These are phyloP conservation scores for Xylaria sp. DNA, from an alignment of 2,329 filamentous ascomycete genomes.

Conservation along the genomic window DNA sequence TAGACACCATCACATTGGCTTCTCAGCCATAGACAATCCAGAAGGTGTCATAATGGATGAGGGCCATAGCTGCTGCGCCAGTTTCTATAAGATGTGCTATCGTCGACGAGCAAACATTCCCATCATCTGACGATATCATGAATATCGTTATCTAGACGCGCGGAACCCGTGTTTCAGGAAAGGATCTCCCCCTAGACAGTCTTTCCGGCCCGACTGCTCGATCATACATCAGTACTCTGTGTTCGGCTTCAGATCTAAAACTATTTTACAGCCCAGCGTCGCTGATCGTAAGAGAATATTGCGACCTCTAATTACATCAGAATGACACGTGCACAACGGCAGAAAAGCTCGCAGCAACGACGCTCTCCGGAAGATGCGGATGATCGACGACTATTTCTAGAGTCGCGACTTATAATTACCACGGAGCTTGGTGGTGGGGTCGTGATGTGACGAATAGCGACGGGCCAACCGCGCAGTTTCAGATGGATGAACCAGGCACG, in stretches of 20 bases:
- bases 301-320: not conserved
- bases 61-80: not conserved
- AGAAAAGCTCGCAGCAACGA: not conserved
- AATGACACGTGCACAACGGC: not conserved
- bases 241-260: not conserved
- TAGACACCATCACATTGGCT: not conserved
- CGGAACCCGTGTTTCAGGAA: slow-evolving; percentile 25
- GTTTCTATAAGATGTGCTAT: not conserved
- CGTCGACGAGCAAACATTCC: not conserved
- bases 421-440: slow-evolving; percentile 15
- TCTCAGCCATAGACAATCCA: not conserved
- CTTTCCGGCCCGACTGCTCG: not conserved
- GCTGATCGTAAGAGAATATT: not conserved
- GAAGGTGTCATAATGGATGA: not conserved
- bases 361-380: not conserved
- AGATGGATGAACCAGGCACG: slow-evolving; percentile 21
- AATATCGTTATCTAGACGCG: slow-evolving; percentile 8
- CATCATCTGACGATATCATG: slow-evolving; percentile 6
- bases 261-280: not conserved
- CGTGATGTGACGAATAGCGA: slow-evolving; percentile 9
- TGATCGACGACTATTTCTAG: not conserved
- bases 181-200: not conserved
- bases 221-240: slow-evolving; percentile 8
- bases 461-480: slow-evolving; percentile 30
- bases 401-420: slow-evolving; percentile 17